These are phyloP conservation scores for Daldinia childiae DNA, from an alignment of 495 filamentous ascomycete genomes.

Conservation along the genomic window DNA sequence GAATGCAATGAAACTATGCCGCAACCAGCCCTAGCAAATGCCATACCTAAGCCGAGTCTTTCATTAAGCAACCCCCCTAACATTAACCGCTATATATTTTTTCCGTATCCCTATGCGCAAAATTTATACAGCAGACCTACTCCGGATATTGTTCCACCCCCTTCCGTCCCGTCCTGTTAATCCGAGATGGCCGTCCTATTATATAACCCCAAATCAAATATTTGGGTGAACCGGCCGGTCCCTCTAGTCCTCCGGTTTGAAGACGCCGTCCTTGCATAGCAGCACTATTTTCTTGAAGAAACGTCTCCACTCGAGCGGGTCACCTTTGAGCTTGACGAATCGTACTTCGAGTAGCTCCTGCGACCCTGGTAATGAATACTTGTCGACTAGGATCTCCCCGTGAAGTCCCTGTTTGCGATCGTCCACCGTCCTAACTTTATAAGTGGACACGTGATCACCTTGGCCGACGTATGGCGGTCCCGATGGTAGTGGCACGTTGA, in stretches of 20 bases:
- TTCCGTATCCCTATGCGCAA: constrained; percentile 12
- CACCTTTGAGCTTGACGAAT: constrained; percentile 94
- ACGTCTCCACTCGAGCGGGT: constrained; percentile 95
- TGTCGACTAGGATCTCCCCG: constrained; percentile 85
- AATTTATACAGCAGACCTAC: constrained; percentile 18
- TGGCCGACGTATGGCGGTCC: constrained; percentile 44
- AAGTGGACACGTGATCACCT: constrained; percentile 64
- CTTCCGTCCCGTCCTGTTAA: not conserved
- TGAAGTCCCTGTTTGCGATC: constrained; percentile 80
- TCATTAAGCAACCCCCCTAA: constrained; percentile 7
- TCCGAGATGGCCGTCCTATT: not conserved
- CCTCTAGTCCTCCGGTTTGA: constrained; percentile 53
- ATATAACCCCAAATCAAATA: not conserved
- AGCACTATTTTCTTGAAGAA: constrained; percentile 95
- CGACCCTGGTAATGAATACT: constrained; percentile 61
- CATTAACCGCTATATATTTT: constrained; percentile 14
- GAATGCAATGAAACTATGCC: constrained; percentile 7
- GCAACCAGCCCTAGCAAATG: constrained; percentile 2
- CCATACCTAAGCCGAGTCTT: constrained; percentile 1
- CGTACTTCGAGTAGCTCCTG: constrained; percentile 79
- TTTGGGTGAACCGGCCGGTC: constrained; percentile 14
- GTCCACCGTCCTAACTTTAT: constrained; percentile 81
- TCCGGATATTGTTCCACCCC: not conserved
- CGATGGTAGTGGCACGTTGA: constrained; percentile 78
- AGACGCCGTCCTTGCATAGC: constrained; percentile 83